A percentile compares a stretch with the other conserved stretches of the same genome.
Conservation (phyloP, 2,329 filamentous ascomycete genomes). For the Coleophoma crateriformis region DNA sequence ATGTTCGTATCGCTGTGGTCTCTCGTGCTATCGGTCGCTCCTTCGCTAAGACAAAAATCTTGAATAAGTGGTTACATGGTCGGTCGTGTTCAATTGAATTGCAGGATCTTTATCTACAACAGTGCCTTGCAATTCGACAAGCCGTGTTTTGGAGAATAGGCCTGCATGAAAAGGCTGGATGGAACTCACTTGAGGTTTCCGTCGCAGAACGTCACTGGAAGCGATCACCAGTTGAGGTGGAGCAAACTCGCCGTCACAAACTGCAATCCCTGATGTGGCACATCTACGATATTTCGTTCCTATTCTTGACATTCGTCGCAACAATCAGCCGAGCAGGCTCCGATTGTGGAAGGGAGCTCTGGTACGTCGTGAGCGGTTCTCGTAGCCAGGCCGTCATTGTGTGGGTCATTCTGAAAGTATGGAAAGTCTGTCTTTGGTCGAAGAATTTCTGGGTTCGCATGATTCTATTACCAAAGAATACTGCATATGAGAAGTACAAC, state of each 20-base stretch:
- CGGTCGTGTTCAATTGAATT: neutral
- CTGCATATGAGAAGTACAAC: constrained; percentile 10
- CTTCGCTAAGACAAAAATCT: neutral
- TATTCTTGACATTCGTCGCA: constrained; percentile 27
- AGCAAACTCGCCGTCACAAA: constrained; percentile 4
- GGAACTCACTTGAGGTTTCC: neutral
- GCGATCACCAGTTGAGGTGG: neutral
- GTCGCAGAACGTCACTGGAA: neutral
- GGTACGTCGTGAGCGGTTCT: constrained; percentile 25
- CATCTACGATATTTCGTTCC: constrained; percentile 17
- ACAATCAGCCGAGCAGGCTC: constrained; percentile 29
- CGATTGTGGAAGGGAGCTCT: constrained; percentile 30
- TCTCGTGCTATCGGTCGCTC: constrained; percentile 1
- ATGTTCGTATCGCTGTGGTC: constrained; percentile 20
- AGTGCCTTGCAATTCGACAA: constrained; percentile 12
- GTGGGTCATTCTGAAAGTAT: constrained; percentile 22
- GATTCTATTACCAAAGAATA: neutral
- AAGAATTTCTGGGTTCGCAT: constrained; percentile 25
- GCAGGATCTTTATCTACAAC: constrained; percentile 4
- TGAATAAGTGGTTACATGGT: neutral
- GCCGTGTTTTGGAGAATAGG: constrained; percentile 1
- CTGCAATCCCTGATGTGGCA: constrained; percentile 5
- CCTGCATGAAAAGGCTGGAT: neutral
- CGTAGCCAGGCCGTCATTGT: constrained; percentile 19
- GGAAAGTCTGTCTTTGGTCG: constrained; percentile 26